phyloP scores from a whole-genome alignment of 176 grass and related monocot genomes.

The Melocanna baccifera region DNA sequence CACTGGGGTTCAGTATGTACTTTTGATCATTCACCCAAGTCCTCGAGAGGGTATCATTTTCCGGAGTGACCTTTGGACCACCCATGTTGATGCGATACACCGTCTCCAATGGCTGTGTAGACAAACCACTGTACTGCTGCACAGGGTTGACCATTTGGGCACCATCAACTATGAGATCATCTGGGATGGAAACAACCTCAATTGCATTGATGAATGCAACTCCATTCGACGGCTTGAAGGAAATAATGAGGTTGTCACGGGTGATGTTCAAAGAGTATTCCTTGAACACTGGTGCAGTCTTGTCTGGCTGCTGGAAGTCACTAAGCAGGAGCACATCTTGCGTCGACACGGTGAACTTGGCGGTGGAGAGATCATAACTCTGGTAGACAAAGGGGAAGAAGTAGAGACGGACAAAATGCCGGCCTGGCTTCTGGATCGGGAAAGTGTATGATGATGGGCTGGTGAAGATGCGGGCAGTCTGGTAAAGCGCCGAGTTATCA shows the following conservation, averaged over 20 bases:
- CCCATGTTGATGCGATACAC: conserved; percentile 81
- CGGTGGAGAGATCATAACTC: conserved; percentile 63
- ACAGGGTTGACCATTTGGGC: conserved; percentile 60
- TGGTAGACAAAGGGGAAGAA: conserved; percentile 82
- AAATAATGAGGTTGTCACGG: conserved; percentile 65
- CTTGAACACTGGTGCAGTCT: conserved; percentile 63
- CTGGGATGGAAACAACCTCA: conserved; percentile 78
- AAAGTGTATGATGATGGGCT: conserved; percentile 77
- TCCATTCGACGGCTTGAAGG: conserved; percentile 71
- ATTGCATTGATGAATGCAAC: conserved; percentile 84
- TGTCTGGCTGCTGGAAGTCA: conserved; percentile 63
- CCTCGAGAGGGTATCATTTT: conserved; percentile 79
- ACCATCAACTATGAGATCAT: conserved; percentile 50
- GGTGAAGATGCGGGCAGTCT: conserved; percentile 74
- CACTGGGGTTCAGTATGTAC: conserved; percentile 54
- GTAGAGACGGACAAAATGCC: conserved; percentile 85
- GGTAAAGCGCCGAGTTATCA: conserved; percentile 50
- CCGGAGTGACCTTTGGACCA: conserved; percentile 64
- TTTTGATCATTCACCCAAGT: conserved; percentile 60
- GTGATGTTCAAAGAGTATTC: conserved; percentile 79
- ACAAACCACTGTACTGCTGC: conserved; percentile 55
- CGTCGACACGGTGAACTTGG: conserved; percentile 77
- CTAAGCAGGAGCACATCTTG: conserved; percentile 78
- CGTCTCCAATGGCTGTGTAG: conserved; percentile 65
- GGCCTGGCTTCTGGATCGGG: conserved; percentile 64